A percentile compares a stretch with the other conserved stretches of the same genome.
Conservation (phyloP, 352 stramenopile genomes). For the Phytophthora megakarya region DNA sequence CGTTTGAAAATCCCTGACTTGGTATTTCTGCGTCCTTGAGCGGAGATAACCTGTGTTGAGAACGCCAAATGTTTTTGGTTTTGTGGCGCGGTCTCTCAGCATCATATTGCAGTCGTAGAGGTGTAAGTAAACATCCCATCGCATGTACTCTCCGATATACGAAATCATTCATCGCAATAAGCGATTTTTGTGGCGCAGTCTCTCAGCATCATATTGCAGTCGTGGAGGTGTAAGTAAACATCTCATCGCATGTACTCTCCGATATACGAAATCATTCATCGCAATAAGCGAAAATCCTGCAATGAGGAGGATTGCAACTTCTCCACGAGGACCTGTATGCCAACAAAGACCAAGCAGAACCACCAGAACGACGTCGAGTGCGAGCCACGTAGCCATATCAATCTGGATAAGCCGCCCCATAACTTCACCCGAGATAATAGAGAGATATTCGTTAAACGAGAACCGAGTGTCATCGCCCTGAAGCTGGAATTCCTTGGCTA, state of each 20-base stretch:
- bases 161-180: conserved; percentile 56
- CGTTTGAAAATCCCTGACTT: conserved; percentile 22
- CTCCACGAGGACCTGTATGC: conserved; percentile 35
- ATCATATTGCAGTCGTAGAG: conserved; percentile 56
- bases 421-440: conserved; percentile 76
- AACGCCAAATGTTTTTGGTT: conserved; percentile 58
- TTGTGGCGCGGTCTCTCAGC: conserved; percentile 64
- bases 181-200: conserved; percentile 52
- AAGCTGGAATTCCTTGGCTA: conserved; percentile 73
- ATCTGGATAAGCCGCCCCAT: conserved; percentile 78
- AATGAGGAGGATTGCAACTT: conserved; percentile 51
- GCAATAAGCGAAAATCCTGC: conserved; percentile 45
- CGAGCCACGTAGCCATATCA: conserved; percentile 70
- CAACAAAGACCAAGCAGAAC: conserved; percentile 51
- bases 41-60: conserved; percentile 45
- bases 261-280: conserved; percentile 56
- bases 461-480: conserved; percentile 52
- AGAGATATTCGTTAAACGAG: conserved; percentile 81
- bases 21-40: neutral
- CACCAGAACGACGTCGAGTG: conserved; percentile 61
- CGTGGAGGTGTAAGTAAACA: conserved; percentile 55
- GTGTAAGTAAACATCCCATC: conserved; percentile 60
- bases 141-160: conserved; percentile 54
- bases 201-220: conserved; percentile 62
- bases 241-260: conserved; percentile 57